Base-by-base conservation (phyloP, 805 yeast species). In the Metschnikowia baotianmanensis region DNA sequence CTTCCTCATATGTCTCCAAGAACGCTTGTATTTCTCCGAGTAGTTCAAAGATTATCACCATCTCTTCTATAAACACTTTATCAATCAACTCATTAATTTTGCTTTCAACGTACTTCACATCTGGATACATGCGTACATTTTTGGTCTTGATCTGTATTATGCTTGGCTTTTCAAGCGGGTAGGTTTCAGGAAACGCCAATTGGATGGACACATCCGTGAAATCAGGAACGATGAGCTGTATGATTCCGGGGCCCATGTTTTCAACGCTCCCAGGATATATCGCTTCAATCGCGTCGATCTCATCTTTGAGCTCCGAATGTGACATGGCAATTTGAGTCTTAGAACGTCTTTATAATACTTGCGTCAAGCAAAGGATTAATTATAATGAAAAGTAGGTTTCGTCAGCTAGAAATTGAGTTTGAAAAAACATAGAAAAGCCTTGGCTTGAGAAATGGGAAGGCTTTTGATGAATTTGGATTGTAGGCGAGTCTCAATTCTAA, bases 271-370 rank as follows among this genome's bases (percentile, higher is more conserved):
- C 85, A 1, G 96, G 96, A 56, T 79, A 91, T 10, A 93, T 91
- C 3, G 96, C 93, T 41, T 86, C 84, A 9, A 91, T 80, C 10
- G 96, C 91, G 28, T 77, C 80, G 15, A 87, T 62, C 56, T 91
- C 99, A 40, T 87, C 93, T 16, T 24, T 31, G 13, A 50, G 42
- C 16, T 47, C 51, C 24, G 43, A 21, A 13, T 33, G 25, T 10
- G 40, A 15, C 49, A 45, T 45, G 11, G 23, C 17, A 12, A 11
- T n/a, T 16, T 36, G 16, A 3, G 27, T 28, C n/a, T n/a, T n/a
- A n/a, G n/a, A n/a, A n/a, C 11, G 4, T 7, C 3, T 15, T 7
- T 5, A 8, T 28, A 5, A 6, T 4, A 9, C 13, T 28, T 28
- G n/a, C n/a, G n/a, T n/a, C 12, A 20, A 20, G 18, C 17, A 18